These are phyloP conservation scores for Pythium angustatum DNA, from an alignment of 352 stramenopile genomes.

Conservation along the genomic window DNA sequence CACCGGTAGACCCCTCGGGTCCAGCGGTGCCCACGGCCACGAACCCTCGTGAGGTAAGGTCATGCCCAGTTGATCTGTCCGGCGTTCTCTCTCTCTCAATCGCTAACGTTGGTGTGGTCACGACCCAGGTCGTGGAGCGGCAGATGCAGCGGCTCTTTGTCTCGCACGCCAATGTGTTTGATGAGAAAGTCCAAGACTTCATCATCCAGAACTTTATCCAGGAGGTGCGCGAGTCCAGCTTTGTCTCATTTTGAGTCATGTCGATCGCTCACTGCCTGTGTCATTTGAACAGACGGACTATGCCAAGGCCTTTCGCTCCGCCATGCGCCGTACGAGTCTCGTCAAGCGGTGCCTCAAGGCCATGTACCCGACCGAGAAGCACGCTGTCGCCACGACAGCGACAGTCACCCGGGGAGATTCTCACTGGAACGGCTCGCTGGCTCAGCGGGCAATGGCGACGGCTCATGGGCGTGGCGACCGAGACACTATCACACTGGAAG, in stretches of 20 bases:
- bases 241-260: too few species aligned
- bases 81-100: too few species aligned
- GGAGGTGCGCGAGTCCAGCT: slow-evolving; percentile 39
- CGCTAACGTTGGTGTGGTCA: neutral
- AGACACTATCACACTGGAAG: slow-evolving; percentile 32
- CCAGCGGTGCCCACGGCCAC: neutral
- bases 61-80: too few species aligned
- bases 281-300: slow-evolving; percentile 48
- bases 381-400: neutral
- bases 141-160: slow-evolving; percentile 75
- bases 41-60: slow-evolving; percentile 10
- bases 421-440: slow-evolving; percentile 31
- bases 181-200: slow-evolving; percentile 84
- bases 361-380: slow-evolving; percentile 62
- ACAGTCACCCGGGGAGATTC: neutral
- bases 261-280: too few species aligned
- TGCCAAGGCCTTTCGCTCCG: slow-evolving; percentile 65
- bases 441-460: slow-evolving; percentile 33
- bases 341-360: slow-evolving; percentile 66
- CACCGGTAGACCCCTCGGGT: neutral
- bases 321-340: slow-evolving; percentile 71
- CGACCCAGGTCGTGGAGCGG: slow-evolving; percentile 45
- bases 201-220: slow-evolving; percentile 88
- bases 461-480: slow-evolving; percentile 30
- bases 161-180: slow-evolving; percentile 81